Conservation (phyloP, 2,329 filamentous ascomycete genomes). For the Xylaria sp. region DNA sequence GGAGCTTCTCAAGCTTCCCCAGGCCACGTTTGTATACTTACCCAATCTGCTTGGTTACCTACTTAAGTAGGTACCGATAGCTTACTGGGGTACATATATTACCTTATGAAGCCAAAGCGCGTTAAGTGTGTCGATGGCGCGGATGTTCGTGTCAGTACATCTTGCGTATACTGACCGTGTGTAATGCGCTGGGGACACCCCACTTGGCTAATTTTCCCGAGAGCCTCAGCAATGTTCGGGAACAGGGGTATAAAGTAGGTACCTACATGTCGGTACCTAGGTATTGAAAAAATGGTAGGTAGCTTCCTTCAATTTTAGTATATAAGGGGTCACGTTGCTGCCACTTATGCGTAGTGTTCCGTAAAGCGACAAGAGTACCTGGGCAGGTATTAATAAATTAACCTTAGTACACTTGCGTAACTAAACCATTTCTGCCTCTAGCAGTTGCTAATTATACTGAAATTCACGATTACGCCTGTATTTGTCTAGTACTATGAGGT, state of each 20-base stretch:
- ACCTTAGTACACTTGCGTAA: background rate
- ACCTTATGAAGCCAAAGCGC: conserved; percentile 17
- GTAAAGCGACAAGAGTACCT: too few species aligned
- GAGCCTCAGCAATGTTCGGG: conserved; percentile 25
- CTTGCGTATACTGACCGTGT: conserved; percentile 10
- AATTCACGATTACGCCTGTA: too few species aligned
- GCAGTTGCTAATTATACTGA: too few species aligned
- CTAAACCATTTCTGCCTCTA: too few species aligned
- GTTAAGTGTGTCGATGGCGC: conserved; percentile 31
- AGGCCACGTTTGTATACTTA: background rate
- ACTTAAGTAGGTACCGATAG: too few species aligned
- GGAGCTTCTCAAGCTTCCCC: background rate
- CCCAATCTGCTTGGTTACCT: too few species aligned
- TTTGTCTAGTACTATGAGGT: too few species aligned
- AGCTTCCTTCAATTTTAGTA: too few species aligned
- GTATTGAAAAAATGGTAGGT: too few species aligned
- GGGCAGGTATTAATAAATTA: background rate
- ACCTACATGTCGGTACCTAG: background rate
- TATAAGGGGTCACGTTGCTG: too few species aligned
- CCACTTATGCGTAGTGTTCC: too few species aligned
- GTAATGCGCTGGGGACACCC: conserved; percentile 6
- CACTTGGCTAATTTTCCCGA: conserved; percentile 15
- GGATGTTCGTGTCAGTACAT: background rate
- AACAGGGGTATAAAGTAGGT: background rate
- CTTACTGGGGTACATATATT: too few species aligned